Base-by-base conservation (phyloP, 2,329 filamentous ascomycete genomes). In the Hypoxylon sp. region DNA sequence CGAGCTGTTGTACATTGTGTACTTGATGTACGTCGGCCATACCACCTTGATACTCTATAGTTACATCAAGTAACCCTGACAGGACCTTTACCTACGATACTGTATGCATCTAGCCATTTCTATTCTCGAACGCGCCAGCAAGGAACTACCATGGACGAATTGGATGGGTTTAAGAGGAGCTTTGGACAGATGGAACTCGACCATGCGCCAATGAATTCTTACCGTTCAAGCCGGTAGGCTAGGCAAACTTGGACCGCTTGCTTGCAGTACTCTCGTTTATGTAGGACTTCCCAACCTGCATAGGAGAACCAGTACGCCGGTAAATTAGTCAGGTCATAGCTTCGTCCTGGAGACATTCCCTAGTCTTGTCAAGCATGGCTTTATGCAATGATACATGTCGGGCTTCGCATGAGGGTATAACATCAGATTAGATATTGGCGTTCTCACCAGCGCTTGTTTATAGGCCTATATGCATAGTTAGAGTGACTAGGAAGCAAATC, bases 31-130 rank as follows among this genome's bases (percentile, higher is more conserved):
- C 53, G 61, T 67, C 5, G 33, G 33, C 28, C 48, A 40, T 65
- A 68, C 61, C 5, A 40, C 40, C 24, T 32, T 3, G 28, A 22
- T 38, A 20, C 40, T 26, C 14, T 6, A 30, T 55, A 14, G 61
- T 59, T 61, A 65, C 65, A 61, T 67, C 20, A 14, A 62, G 65
- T 64, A n/a, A n/a, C n/a, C n/a, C n/a, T n/a, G 52, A 65, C 61
- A 61, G 33, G 53, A 49, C 48, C 42, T 26, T 36, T 64, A 26
- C 61, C 20, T 58, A 24, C n/a, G n/a, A n/a, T n/a, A n/a, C 57
- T 12, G n/a, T 28, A 28, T 58, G 45, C 40, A 58, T 18, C 20
- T 59, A 53, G 28, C 48, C 52, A 53, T 50, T 42, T 45, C 22
- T 45, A 14, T 42, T 50, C n/a, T 42, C 42, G 20, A n/a, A 59